phyloP scores from a whole-genome alignment of 2,329 filamentous ascomycete species.

The Ceratocystis harringtonii region DNA sequence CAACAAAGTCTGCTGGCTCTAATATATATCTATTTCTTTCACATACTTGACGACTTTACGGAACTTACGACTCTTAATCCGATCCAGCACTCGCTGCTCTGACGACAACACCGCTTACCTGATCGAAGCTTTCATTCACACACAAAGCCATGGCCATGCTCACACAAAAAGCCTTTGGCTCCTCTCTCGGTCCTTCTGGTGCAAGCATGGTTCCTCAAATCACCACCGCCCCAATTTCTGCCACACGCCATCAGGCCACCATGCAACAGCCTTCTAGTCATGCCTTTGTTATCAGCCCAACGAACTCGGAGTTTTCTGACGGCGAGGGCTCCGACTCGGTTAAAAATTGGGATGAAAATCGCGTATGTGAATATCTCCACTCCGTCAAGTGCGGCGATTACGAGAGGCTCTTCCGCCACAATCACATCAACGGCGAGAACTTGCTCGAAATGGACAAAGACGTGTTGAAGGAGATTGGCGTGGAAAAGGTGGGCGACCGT shows the following conservation, averaged over 20 bases:
- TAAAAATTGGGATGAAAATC: constrained; percentile 81
- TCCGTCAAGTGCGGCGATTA: constrained; percentile 91
- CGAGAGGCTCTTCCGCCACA: constrained; percentile 73
- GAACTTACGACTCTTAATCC: too few species aligned
- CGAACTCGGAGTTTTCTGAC: constrained; percentile 48
- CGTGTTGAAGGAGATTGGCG: constrained; percentile 91
- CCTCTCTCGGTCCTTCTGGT: constrained; percentile 36
- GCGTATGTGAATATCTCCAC: constrained; percentile 78
- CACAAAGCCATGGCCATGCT: constrained; percentile 54
- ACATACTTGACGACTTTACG: neutral
- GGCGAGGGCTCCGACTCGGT: constrained; percentile 59
- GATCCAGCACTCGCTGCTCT: neutral
- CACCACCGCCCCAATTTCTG: constrained; percentile 32
- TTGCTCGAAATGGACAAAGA: constrained; percentile 93
- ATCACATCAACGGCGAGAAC: constrained; percentile 96
- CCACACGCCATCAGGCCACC: constrained; percentile 28
- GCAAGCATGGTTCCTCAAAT: constrained; percentile 34
- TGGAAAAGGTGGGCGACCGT: constrained; percentile 93
- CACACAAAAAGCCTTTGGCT: constrained; percentile 58
- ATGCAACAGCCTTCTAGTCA: constrained; percentile 8
- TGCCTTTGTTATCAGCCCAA: constrained; percentile 14
- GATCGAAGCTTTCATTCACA: too few species aligned
- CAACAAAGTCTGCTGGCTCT: neutral
- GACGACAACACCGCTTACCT: neutral
- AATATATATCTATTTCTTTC: neutral